phyloP scores from a whole-genome alignment of 169 alveolate species.

The Plasmodium yoelii region DNA sequence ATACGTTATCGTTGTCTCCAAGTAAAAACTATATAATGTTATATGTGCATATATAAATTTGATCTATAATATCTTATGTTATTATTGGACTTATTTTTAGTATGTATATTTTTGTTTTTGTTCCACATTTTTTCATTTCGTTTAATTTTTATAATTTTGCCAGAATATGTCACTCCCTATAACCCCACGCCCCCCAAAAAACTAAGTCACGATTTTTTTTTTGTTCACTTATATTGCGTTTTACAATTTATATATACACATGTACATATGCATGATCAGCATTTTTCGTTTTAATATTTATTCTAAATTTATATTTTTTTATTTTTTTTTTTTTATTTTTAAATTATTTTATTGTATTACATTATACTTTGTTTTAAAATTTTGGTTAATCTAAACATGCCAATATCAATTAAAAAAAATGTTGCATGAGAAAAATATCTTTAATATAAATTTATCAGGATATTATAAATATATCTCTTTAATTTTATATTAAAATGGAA shows the following conservation, averaged over 20 bases:
- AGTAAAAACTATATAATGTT: conserved; percentile 60
- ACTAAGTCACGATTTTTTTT: conserved; percentile 14
- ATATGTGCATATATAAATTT: neutral
- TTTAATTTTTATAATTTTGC: conserved; percentile 14
- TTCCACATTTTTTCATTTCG: conserved; percentile 7
- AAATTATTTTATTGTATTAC: too few species aligned
- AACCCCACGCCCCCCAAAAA: conserved; percentile 45
- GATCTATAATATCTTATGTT: neutral
- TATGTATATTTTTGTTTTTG: conserved; percentile 18
- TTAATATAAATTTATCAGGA: too few species aligned
- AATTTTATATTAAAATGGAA: too few species aligned
- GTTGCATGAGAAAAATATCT: too few species aligned
- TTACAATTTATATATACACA: neutral
- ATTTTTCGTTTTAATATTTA: neutral
- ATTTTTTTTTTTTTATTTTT: too few species aligned
- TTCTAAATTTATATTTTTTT: too few species aligned
- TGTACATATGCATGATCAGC: neutral
- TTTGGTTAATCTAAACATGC: too few species aligned
- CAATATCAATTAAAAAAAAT: too few species aligned
- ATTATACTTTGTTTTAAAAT: too few species aligned
- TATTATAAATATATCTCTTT: too few species aligned
- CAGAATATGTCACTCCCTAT: conserved; percentile 74
- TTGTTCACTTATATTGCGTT: neutral
- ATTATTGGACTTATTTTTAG: neutral
- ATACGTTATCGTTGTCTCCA: conserved; percentile 89